A percentile compares a stretch with the other conserved stretches of the same genome.
Conservation (phyloP, 75 land plant genomes). For the Pinus tabuliformis region DNA sequence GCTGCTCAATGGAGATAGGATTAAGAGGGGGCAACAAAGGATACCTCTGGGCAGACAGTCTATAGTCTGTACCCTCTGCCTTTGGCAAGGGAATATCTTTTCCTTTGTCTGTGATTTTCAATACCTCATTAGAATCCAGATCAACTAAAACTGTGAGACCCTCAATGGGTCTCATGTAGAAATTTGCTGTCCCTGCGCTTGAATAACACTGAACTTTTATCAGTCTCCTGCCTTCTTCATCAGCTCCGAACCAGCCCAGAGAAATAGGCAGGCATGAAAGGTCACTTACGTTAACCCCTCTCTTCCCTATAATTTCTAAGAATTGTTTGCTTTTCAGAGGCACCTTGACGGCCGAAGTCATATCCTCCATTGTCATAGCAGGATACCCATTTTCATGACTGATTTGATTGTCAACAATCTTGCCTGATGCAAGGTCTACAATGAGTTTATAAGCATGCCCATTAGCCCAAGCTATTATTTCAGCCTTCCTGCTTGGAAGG, state of each 20-base stretch:
- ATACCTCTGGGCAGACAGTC: constrained; percentile 21
- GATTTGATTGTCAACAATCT: constrained; percentile 18
- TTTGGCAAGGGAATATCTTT: constrained; percentile 61
- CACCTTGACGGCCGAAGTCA: constrained; percentile 14
- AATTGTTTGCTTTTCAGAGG: constrained; percentile 39
- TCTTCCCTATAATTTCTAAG: constrained; percentile 37
- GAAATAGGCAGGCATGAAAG: constrained; percentile 53
- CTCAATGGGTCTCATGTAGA: constrained; percentile 93
- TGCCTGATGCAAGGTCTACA: constrained; percentile 33
- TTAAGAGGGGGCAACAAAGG: constrained; percentile 33
- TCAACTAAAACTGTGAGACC: constrained; percentile 75
- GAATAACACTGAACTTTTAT: constrained; percentile 73
- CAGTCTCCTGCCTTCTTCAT: constrained; percentile 54
- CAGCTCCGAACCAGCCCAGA: constrained; percentile 57
- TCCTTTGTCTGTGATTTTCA: constrained; percentile 46
- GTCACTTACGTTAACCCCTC: constrained; percentile 56
- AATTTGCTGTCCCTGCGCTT: constrained; percentile 58
- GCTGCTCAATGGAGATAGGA: constrained; percentile 77
- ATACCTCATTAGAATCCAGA: constrained; percentile 42
- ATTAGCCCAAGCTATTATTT: constrained; percentile 33
- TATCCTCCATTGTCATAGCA: constrained; percentile 55
- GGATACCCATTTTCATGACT: constrained; percentile 51
- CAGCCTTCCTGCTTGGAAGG: constrained; percentile 56
- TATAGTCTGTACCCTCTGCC: constrained; percentile 64
- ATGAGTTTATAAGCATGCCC: constrained; percentile 25